phyloP scores from a whole-genome alignment of 495 filamentous ascomycete genomes.

The Penicillium pancosmium region DNA sequence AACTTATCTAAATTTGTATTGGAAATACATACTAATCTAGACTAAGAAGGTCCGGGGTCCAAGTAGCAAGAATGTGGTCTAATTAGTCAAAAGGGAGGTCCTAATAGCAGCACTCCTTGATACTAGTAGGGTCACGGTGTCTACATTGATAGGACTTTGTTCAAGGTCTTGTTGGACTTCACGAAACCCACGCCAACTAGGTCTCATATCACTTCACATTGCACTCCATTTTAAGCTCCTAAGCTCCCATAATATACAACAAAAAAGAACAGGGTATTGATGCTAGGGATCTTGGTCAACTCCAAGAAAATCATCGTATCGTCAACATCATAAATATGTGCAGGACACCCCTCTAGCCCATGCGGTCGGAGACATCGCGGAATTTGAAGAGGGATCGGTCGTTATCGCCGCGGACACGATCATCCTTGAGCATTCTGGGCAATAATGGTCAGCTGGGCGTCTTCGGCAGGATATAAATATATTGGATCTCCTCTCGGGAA shows the following conservation, averaged over 20 bases:
- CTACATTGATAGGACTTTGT: too few relatives aligned
- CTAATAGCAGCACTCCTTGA: too few relatives aligned
- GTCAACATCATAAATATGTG: slow-evolving; percentile 34
- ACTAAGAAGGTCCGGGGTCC: too few relatives aligned
- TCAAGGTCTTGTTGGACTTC: too few relatives aligned
- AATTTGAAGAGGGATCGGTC: slow-evolving; percentile 73
- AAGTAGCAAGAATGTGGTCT: too few relatives aligned
- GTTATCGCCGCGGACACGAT: slow-evolving; percentile 67
- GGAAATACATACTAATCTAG: too few relatives aligned
- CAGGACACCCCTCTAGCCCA: slow-evolving; percentile 56
- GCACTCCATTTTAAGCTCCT: not conserved
- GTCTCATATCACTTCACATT: not conserved
- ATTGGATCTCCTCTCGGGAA: not conserved
- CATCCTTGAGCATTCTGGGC: slow-evolving; percentile 89
- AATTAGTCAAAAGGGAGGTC: too few relatives aligned
- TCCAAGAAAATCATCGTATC: slow-evolving; percentile 26
- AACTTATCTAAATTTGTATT: too few relatives aligned
- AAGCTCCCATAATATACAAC: slow-evolving; percentile 22
- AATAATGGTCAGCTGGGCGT: not conserved
- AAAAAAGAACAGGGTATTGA: slow-evolving; percentile 25
- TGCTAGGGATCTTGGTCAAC: slow-evolving; percentile 15
- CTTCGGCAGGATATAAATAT: not conserved
- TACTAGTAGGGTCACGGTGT: too few relatives aligned
- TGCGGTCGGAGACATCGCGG: slow-evolving; percentile 68
- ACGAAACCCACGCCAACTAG: too few relatives aligned